Percentiles rank a stretch among this genome's conserved stretches.
These are phyloP conservation scores for Diplodia seriata DNA, from an alignment of 2,329 filamentous ascomycete species.

Conservation along the genomic window DNA sequence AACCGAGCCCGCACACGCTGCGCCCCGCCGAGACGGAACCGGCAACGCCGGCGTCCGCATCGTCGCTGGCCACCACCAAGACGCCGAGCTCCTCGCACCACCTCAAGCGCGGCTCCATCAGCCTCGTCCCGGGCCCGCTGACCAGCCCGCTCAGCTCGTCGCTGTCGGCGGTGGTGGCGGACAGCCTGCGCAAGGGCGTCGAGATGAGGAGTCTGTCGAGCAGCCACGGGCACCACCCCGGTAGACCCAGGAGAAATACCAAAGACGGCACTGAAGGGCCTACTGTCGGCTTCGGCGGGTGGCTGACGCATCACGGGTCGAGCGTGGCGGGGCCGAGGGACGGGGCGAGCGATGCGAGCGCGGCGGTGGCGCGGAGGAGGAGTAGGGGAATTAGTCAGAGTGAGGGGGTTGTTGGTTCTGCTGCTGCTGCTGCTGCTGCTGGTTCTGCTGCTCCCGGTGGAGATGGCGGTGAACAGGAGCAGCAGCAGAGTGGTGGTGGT, in stretches of 20 bases:
- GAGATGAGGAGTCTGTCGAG: slow-evolving; percentile 22
- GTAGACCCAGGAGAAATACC: background rate
- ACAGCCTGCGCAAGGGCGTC: slow-evolving; percentile 65
- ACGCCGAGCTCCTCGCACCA: slow-evolving; percentile 33
- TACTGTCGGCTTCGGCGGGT: slow-evolving; percentile 1
- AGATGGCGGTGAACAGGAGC: slow-evolving; percentile 31
- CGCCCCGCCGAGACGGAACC: slow-evolving; percentile 3
- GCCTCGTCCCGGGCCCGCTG: slow-evolving; percentile 54
- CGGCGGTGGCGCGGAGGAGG: background rate
- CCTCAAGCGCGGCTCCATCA: slow-evolving; percentile 44
- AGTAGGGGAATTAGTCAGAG: slow-evolving; percentile 9
- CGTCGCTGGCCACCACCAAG: background rate
- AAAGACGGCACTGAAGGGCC: background rate
- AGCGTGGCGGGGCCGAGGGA: slow-evolving; percentile 27
- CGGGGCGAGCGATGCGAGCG: background rate
- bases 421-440: background rate
- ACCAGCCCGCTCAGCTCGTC: slow-evolving; percentile 66
- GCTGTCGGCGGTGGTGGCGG: slow-evolving; percentile 69
- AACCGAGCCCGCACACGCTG: background rate
- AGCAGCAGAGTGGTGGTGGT: background rate
- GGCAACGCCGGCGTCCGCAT: background rate
- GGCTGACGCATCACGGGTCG: background rate
- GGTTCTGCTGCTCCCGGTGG: background rate
- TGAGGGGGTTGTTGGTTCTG: background rate
- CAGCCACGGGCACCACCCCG: background rate